Base-by-base conservation (phyloP, 139 green algal species). In the Tetradesmus lagerheimii region DNA sequence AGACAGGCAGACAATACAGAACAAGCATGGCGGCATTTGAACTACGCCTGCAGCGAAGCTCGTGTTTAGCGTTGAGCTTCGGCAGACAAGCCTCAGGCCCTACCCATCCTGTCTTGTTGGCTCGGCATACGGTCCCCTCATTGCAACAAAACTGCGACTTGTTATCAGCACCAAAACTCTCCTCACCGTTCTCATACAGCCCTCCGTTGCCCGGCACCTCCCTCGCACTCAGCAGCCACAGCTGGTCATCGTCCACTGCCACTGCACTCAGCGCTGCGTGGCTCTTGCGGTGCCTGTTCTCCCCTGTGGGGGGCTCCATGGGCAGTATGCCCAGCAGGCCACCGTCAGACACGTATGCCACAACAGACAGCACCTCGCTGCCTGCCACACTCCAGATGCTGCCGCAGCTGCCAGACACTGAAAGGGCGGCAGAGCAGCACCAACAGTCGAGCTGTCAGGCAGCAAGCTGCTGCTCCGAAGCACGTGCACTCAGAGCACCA, bases 141-240 rank as follows among this genome's bases (percentile, higher is more conserved):
- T n/a, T n/a, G n/a, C n/a, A n/a, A n/a, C n/a, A n/a, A n/a, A n/a
- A n/a, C n/a, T n/a, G n/a, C n/a, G n/a, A n/a, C n/a, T n/a, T n/a
- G n/a, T n/a, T n/a, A n/a, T n/a, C n/a, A n/a, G n/a, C n/a, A n/a
- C n/a, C n/a, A n/a, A n/a, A n/a, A n/a, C n/a, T n/a, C n/a, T n/a
- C n/a, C 83, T 39, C 62, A 88, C 83, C 39, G 27, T 80, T 80
- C 0, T 34, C 45, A 64, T 88, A 88, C 20, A 89, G 71, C 14
- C 85, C 85, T 29, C 85, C 85, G 64, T 89, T 89, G 43, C 57
- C 41, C 34, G 57, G 57, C 38, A 91, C 50, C 88, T 91, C 57
- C 9, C 45, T 25, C 5, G 80, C 41, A 35, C 64, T 78, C 50
- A 91, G 80, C 88, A 91, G 88, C 88, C 88, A 91, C 64, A 81